These are phyloP conservation scores for Fraxinus excelsior DNA, from an alignment of 257 asterid species.

Conservation along the genomic window DNA sequence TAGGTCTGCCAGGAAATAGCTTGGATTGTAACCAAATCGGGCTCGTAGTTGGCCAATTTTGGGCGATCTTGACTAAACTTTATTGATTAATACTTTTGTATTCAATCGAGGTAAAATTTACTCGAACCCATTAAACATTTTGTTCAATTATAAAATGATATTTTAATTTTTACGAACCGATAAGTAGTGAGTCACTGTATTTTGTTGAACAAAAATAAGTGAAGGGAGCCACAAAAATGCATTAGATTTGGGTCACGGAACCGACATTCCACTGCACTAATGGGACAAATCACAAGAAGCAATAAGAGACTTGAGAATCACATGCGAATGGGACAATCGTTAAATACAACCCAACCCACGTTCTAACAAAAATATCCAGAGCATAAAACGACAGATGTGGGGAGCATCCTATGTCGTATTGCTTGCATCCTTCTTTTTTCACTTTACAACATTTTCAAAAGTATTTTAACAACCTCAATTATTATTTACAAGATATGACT, in stretches of 20 bases:
- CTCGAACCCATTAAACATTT: too few species aligned
- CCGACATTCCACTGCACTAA: constrained; percentile 30
- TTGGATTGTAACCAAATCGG: too few species aligned
- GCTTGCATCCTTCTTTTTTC: neutral
- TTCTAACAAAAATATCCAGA: neutral
- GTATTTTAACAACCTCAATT: constrained; percentile 5
- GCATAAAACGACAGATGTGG: constrained; percentile 4
- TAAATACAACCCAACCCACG: neutral
- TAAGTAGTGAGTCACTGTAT: neutral
- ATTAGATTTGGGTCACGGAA: constrained; percentile 1
- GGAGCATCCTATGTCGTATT: constrained; percentile 36
- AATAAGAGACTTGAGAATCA: constrained; percentile 10
- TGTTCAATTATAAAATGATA: too few species aligned
- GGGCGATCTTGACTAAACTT: too few species aligned
- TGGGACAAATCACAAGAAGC: constrained; percentile 9
- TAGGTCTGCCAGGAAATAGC: too few species aligned
- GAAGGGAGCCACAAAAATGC: constrained; percentile 16
- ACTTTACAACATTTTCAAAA: neutral
- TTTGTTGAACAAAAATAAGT: neutral
- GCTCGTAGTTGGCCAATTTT: too few species aligned
- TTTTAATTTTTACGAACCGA: neutral
- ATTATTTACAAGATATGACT: neutral
- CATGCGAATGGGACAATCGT: constrained; percentile 11
- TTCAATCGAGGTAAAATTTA: too few species aligned
- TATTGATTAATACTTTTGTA: too few species aligned